Percentiles rank a stretch among this genome's conserved stretches.
These are phyloP conservation scores for Pelargonium citronellum DNA, from an alignment of 441 rosid genomes.

Conservation along the genomic window DNA sequence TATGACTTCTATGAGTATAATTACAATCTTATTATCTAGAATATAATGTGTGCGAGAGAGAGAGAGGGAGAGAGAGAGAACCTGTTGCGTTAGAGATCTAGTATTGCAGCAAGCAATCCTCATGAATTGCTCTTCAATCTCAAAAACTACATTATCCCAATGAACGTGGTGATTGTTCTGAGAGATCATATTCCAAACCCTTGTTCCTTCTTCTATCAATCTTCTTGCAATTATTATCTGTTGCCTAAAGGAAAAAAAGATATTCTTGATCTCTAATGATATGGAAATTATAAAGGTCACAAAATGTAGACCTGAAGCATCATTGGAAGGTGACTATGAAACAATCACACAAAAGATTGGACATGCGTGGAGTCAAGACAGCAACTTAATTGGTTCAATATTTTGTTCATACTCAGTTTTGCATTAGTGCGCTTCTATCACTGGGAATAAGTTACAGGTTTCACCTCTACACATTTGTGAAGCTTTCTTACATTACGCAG, in stretches of 20 bases:
- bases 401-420: neutral
- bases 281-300: neutral
- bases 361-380: slow-evolving; percentile 8
- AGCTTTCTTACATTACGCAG: too few relatives aligned
- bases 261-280: neutral
- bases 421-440: neutral
- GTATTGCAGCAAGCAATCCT: slow-evolving; percentile 58
- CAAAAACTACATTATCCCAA: slow-evolving; percentile 57
- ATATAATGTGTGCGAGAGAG: neutral
- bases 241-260: slow-evolving; percentile 35
- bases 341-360: neutral
- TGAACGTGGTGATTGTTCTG: slow-evolving; percentile 50
- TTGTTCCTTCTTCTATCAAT: slow-evolving; percentile 79
- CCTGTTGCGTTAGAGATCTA: slow-evolving; percentile 68
- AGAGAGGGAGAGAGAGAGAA: slow-evolving; percentile 20
- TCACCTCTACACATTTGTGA: too few relatives aligned
- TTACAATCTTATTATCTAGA: too few relatives aligned
- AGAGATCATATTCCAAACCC: slow-evolving; percentile 61
- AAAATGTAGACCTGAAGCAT: slow-evolving; percentile 7
- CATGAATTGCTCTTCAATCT: slow-evolving; percentile 74
- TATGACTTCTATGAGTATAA: too few relatives aligned
- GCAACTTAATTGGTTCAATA: slow-evolving; percentile 15
- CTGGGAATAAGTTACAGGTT: too few relatives aligned
- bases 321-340: neutral
- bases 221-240: slow-evolving; percentile 62